These are phyloP conservation scores for Trifolium fragiferum DNA, from an alignment of 306 rosid genomes.

Conservation along the genomic window DNA sequence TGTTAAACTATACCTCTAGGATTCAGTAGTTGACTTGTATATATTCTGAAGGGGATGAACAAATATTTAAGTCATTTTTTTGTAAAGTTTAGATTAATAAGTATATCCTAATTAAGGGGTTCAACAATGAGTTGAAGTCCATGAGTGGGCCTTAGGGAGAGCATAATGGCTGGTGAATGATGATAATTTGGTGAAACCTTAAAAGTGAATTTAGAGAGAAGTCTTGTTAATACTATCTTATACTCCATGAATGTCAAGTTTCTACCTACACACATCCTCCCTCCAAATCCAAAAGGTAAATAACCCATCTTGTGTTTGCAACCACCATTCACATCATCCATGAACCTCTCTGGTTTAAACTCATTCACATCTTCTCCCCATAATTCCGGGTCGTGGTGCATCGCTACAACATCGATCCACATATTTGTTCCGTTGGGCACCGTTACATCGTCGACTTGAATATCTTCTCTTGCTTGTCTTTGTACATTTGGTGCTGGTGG, in stretches of 20 bases:
- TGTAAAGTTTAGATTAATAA: background rate
- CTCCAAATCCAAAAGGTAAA: conserved; percentile 94
- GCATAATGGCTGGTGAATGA: conserved; percentile 77
- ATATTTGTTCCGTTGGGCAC: conserved; percentile 83
- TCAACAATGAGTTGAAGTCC: conserved; percentile 51
- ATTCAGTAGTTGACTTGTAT: background rate
- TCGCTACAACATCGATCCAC: conserved; percentile 88
- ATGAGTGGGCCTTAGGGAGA: conserved; percentile 69
- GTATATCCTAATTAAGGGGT: conserved; percentile 43
- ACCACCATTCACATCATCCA: conserved; percentile 68
- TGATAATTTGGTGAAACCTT: conserved; percentile 62
- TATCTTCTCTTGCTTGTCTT: conserved; percentile 84
- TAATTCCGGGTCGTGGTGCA: conserved; percentile 75
- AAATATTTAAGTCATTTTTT: background rate
- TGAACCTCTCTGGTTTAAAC: conserved; percentile 61
- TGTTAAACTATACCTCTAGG: background rate
- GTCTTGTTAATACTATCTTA: conserved; percentile 69
- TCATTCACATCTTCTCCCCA: conserved; percentile 89
- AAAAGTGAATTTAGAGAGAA: conserved; percentile 71
- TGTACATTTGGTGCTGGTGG: conserved; percentile 92
- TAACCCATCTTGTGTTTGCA: conserved; percentile 91
- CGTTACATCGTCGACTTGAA: conserved; percentile 50
- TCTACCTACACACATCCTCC: conserved; percentile 91
- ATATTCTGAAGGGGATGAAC: background rate
- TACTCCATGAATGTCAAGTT: conserved; percentile 85